Base-by-base conservation (phyloP, 1,284 basidiomycete species). In the Ceratorhiza oryzae-sativae region DNA sequence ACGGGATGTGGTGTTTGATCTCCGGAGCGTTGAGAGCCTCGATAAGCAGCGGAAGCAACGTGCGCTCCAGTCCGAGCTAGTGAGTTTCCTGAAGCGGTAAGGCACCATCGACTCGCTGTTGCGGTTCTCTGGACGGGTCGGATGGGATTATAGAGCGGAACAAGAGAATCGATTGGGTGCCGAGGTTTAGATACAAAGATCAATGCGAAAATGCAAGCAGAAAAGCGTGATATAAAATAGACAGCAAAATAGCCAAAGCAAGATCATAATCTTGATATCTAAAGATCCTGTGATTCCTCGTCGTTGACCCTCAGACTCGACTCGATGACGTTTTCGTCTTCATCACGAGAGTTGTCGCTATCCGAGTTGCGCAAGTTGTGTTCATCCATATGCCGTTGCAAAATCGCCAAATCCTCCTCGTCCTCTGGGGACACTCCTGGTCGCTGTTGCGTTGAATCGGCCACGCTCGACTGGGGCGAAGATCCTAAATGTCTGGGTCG, bases 11-110 rank as follows among this genome's bases (percentile, higher is more conserved):
- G 90, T 98, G 13, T 92, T 92, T 77, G 93, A 97, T 77, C 84
- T 99, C 65, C 87, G 97, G 56, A 95, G 92, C 75, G 83, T 92
- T 27, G 91, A 93, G 75, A 93, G 95, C 77, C 83, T 97, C 34
- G 95, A 94, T 79, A 90, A 90, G 77, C 90, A 91, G 72, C 86
- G 88, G 73, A 87, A 86, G 79, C 93, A 97, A 80, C 86, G 90
- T 72, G 90, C 94, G 77, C 83, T 99, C 71, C 94, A 98, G 82
- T 94, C 93, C 78, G 97, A 99, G 82, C 86, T 99, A 55, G 94
- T 94, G 48, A 94, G 94, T n/a, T 88, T 92, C 76, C 91, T 92
- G 80, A 91, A 90, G 79, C 65, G 71, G 48, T 71, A 49, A 68
- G 49, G 27, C 12, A 45, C 46, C 32, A 13, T 18, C 45, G 42